These are phyloP conservation scores for Phialocephala subalpina DNA, from an alignment of 2,329 filamentous ascomycete species.

Conservation along the genomic window DNA sequence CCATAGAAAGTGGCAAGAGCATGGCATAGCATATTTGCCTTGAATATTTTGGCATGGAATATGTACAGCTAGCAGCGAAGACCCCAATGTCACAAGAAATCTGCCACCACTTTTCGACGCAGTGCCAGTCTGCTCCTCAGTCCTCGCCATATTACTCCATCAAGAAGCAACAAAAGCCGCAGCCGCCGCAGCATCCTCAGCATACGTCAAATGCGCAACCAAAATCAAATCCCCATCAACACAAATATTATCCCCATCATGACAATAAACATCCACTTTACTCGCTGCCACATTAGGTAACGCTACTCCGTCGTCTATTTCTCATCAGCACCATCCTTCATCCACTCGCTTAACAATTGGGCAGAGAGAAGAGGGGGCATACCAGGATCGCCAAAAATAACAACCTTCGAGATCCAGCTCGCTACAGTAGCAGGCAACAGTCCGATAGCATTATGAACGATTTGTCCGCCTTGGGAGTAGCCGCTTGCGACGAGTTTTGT, in stretches of 20 bases:
- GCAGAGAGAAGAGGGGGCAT: constrained; percentile 32
- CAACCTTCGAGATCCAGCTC: constrained; percentile 48
- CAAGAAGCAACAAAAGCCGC: constrained; percentile 45
- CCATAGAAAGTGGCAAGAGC: not conserved
- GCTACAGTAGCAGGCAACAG: constrained; percentile 40
- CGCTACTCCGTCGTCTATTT: constrained; percentile 33
- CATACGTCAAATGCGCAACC: constrained; percentile 51
- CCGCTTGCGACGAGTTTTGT: constrained; percentile 51
- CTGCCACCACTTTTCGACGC: too few relatives aligned
- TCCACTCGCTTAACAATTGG: not conserved
- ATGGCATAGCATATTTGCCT: not conserved
- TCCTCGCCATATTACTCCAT: not conserved
- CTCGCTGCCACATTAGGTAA: constrained; percentile 36
- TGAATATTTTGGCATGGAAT: not conserved
- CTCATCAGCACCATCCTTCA: not conserved
- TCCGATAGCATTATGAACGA: constrained; percentile 51
- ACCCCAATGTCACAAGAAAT: not conserved
- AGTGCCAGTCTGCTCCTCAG: too few relatives aligned
- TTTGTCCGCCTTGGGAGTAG: constrained; percentile 53
- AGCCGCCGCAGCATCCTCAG: constrained; percentile 45
- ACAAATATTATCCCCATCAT: constrained; percentile 59
- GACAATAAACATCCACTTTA: constrained; percentile 54
- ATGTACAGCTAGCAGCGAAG: not conserved
- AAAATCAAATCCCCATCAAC: constrained; percentile 51
- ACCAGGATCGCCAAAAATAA: constrained; percentile 53